Evolutionary conservation across 257 asterid genomes (phyloP).

Genomic region (Vinca minor): DNA sequence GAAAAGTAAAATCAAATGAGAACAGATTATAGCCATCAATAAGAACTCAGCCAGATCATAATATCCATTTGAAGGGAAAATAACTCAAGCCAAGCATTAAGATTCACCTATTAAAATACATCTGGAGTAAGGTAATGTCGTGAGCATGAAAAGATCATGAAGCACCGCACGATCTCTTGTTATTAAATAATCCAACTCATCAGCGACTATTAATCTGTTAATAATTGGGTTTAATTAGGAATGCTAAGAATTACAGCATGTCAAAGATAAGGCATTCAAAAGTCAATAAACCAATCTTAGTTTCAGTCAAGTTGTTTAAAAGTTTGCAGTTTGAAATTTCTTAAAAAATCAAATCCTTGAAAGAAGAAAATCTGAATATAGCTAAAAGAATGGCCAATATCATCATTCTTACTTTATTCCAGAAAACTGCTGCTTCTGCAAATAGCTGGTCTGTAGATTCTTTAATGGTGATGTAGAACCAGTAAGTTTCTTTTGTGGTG

Average conservation of each 20-base stretch:
- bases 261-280: not conserved
- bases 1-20: conserved; percentile 20
- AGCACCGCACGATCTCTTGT: conserved; percentile 78
- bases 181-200: conserved; percentile 93
- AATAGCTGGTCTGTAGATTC: conserved; percentile 55
- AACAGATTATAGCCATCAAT: conserved; percentile 6
- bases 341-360: not conserved
- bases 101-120: conserved; percentile 75
- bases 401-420: conserved; percentile 41
- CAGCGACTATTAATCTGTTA: conserved; percentile 72
- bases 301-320: not conserved
- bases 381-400: not conserved
- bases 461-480: conserved; percentile 40
- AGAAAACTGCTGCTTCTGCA: conserved; percentile 42
- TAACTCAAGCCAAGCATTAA: not conserved
- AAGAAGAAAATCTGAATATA: not conserved
- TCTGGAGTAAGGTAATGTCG: conserved; percentile 79
- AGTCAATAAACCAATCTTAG: not conserved
- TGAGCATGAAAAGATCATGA: conserved; percentile 90
- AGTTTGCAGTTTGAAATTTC: not conserved
- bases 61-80: not conserved
- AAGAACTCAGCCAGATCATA: not conserved
- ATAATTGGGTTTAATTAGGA: not conserved
- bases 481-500: conserved; percentile 29
- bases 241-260: not conserved